phyloP scores from a whole-genome alignment of 768 basidiomycete species.

The Boletales sp. region DNA sequence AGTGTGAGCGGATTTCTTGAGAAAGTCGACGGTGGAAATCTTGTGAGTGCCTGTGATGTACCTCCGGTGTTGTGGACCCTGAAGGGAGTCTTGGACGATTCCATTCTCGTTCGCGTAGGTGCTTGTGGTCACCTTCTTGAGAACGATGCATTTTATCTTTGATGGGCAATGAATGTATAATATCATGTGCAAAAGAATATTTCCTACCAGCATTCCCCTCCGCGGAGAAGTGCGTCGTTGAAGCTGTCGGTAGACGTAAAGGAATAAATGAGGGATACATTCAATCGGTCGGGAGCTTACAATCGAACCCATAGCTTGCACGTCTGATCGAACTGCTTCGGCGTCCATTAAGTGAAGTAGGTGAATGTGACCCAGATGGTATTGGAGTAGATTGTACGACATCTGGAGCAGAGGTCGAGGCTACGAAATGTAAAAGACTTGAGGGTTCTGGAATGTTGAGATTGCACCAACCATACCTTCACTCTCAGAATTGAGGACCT shows the following conservation, averaged over 20 bases:
- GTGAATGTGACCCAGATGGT: constrained; percentile 11
- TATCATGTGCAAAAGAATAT: constrained; percentile 4
- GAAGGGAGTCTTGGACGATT: constrained; percentile 33
- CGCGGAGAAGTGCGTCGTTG: constrained; percentile 24
- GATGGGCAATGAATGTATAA: constrained; percentile 1
- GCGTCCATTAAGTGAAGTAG: constrained; percentile 10
- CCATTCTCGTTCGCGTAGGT: constrained; percentile 50
- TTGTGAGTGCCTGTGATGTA: constrained; percentile 24
- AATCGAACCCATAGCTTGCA: constrained; percentile 10
- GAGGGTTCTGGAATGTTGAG: background rate
- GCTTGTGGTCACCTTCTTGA: constrained; percentile 28
- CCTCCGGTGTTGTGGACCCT: constrained; percentile 22
- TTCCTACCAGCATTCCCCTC: constrained; percentile 19
- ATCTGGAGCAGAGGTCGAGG: constrained; percentile 9
- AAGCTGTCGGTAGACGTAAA: constrained; percentile 21
- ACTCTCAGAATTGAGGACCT: constrained; percentile 50
- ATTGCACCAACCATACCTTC: constrained; percentile 23
- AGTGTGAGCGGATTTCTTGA: constrained; percentile 26
- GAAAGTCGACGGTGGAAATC: constrained; percentile 26
- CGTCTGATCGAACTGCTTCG: constrained; percentile 6
- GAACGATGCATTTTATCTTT: constrained; percentile 30
- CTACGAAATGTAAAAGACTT: constrained; percentile 4
- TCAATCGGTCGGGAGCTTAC: constrained; percentile 11
- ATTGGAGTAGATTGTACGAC: constrained; percentile 1
- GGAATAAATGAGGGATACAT: background rate